phyloP scores from a whole-genome alignment of 129 eudicot genomes.

The Flaveria ramosissima region DNA sequence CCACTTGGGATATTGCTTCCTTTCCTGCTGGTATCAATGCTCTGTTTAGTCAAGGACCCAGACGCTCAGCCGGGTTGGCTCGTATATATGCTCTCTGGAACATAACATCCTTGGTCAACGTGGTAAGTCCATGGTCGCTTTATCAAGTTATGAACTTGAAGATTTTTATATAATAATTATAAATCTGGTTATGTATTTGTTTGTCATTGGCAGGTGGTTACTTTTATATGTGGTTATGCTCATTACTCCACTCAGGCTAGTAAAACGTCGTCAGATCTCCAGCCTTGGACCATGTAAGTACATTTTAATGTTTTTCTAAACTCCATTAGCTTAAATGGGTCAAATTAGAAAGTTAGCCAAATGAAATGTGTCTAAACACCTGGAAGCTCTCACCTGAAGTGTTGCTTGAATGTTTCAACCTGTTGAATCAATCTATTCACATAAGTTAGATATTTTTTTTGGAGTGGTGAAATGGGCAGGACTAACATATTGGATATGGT shows the following conservation, averaged over 20 bases:
- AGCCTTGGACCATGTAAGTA: conserved; percentile 92
- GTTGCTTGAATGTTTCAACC: neutral
- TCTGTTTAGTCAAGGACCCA: conserved; percentile 94
- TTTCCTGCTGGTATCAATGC: conserved; percentile 98
- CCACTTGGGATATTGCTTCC: conserved; percentile 97
- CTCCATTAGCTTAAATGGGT: neutral
- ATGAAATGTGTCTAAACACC: neutral
- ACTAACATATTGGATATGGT: neutral
- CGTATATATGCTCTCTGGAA: conserved; percentile 98
- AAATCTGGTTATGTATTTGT: neutral
- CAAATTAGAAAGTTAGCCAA: neutral
- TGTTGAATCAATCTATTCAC: neutral
- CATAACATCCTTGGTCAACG: conserved; percentile 79
- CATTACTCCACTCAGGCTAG: conserved; percentile 69
- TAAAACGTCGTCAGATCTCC: conserved; percentile 53
- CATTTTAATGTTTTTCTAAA: neutral
- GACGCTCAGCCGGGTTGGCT: conserved; percentile 96
- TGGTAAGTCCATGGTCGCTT: conserved; percentile 51
- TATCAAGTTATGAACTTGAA: neutral
- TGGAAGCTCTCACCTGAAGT: neutral
- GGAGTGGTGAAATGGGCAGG: conserved; percentile 3
- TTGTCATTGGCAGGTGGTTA: conserved; percentile 62
- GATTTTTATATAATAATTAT: neutral
- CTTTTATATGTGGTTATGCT: conserved; percentile 80
- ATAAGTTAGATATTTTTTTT: neutral